Evolutionary conservation across 1,284 basidiomycete species (phyloP).

Genomic region (Calocybe gambosa): DNA sequence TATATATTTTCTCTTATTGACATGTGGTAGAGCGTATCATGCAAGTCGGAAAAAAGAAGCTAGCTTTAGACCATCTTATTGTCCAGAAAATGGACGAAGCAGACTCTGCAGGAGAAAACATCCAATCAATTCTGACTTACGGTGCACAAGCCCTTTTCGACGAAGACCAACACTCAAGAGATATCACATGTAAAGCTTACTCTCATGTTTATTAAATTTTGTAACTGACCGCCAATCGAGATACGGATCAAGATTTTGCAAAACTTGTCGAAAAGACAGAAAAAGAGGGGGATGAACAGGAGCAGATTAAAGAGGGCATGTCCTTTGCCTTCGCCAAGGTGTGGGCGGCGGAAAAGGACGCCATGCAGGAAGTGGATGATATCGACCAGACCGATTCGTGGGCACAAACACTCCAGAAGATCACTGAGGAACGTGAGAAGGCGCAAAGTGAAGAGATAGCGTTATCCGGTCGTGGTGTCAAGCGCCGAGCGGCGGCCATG

Average conservation of each 20-base stretch:
- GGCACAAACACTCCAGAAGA: conserved; percentile 63
- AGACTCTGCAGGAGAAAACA: conserved; percentile 57
- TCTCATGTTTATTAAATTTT: not conserved
- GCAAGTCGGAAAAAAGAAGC: conserved; percentile 87
- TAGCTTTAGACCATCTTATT: conserved; percentile 87
- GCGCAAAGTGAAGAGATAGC: conserved; percentile 43
- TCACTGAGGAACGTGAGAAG: conserved; percentile 48
- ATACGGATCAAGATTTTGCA: conserved; percentile 75
- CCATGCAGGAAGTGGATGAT: conserved; percentile 60
- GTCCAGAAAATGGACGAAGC: conserved; percentile 90
- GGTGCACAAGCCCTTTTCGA: conserved; percentile 80
- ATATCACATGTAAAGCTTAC: conserved; percentile 61
- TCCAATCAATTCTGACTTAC: conserved; percentile 77
- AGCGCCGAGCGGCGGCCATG: conserved; percentile 60
- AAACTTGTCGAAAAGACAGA: conserved; percentile 82
- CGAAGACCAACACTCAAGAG: conserved; percentile 45
- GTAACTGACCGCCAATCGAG: conserved; percentile 29
- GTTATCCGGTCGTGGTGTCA: conserved; percentile 58
- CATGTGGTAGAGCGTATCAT: conserved; percentile 69
- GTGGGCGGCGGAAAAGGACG: conserved; percentile 75
- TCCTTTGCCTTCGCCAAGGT: conserved; percentile 83
- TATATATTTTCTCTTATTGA: conserved; percentile 4
- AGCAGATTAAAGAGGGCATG: conserved; percentile 37
- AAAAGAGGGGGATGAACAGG: conserved; percentile 55
- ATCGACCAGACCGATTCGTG: conserved; percentile 69